Percentiles rank a stretch among this genome's conserved stretches.
Evolutionary conservation across 2,329 filamentous ascomycete species (phyloP).

Genomic region (Botrytis cinerea): DNA sequence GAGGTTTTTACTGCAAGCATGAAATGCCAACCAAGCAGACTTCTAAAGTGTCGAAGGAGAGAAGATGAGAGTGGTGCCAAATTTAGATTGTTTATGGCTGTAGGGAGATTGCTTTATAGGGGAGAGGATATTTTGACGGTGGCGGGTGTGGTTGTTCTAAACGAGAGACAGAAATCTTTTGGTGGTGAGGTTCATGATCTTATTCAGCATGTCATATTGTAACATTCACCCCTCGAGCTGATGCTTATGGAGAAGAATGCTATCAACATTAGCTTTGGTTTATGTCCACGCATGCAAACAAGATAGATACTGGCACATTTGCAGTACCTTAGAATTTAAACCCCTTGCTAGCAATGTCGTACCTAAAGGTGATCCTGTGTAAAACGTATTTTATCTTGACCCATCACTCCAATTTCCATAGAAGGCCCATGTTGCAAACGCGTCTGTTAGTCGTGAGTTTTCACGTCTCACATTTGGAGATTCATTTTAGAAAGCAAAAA

Average conservation of each 20-base stretch:
- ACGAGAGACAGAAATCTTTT: slow-evolving; percentile 6
- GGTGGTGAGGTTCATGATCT: slow-evolving; percentile 14
- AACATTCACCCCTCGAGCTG: not conserved
- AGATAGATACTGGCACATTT: slow-evolving; percentile 14
- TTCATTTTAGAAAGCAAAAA: not conserved
- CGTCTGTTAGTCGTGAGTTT: not conserved
- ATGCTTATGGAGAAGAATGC: not conserved
- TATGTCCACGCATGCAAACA: not conserved
- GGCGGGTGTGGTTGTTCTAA: not conserved
- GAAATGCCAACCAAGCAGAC: slow-evolving; percentile 11
- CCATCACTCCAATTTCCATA: not conserved
- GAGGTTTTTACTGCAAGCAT: slow-evolving; percentile 18
- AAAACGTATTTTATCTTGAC: not conserved
- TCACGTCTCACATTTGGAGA: not conserved
- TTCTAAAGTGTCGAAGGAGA: slow-evolving; percentile 10
- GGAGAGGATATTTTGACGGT: slow-evolving; percentile 9
- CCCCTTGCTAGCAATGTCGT: not conserved
- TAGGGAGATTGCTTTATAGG: slow-evolving; percentile 19
- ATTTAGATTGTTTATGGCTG: slow-evolving; percentile 20
- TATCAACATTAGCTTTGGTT: not conserved
- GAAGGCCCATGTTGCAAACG: not conserved
- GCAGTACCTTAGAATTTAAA: slow-evolving; percentile 17
- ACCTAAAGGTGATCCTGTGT: not conserved
- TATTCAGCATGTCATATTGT: slow-evolving; percentile 5
- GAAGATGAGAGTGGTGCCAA: slow-evolving; percentile 22